Percentiles rank a stretch among this genome's conserved stretches.
These are phyloP conservation scores for Pseudonitzschia pungens DNA, from an alignment of 108 stramenopile genomes.

Conservation along the genomic window DNA sequence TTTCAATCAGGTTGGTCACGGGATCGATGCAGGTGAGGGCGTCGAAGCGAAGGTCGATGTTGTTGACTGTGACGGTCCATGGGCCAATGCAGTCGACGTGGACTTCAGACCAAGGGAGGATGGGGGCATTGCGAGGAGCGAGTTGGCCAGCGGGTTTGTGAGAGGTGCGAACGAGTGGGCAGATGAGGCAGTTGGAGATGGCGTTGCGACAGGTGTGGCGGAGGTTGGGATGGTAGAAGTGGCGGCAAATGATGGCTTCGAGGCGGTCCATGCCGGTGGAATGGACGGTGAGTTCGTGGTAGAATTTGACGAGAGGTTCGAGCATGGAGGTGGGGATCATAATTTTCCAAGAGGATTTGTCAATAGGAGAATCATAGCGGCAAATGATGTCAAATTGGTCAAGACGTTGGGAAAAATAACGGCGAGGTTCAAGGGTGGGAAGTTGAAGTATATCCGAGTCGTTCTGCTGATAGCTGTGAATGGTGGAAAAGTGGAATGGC, in stretches of 20 bases:
- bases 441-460: not conserved
- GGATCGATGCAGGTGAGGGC: slow-evolving; percentile 44
- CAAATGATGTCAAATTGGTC: not conserved
- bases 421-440: not conserved
- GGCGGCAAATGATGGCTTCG: not conserved
- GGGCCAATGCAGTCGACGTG: slow-evolving; percentile 41
- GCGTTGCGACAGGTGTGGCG: not conserved
- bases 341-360: not conserved
- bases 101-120: slow-evolving; percentile 26
- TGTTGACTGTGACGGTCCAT: slow-evolving; percentile 32
- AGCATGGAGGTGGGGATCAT: not conserved
- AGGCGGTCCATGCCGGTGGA: not conserved
- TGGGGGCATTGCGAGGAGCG: not conserved
- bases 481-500: not conserved
- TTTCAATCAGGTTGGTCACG: slow-evolving; percentile 27
- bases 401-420: not conserved
- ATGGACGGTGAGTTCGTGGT: not conserved
- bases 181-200: not conserved
- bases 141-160: not conserved
- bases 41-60: slow-evolving; percentile 13
- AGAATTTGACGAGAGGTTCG: not conserved
- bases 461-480: not conserved
- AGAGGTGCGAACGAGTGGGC: not conserved
- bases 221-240: not conserved
- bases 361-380: not conserved